Evolutionary conservation across 768 basidiomycete species (phyloP).

Genomic region (Porphyrellus cyaneotinctus): DNA sequence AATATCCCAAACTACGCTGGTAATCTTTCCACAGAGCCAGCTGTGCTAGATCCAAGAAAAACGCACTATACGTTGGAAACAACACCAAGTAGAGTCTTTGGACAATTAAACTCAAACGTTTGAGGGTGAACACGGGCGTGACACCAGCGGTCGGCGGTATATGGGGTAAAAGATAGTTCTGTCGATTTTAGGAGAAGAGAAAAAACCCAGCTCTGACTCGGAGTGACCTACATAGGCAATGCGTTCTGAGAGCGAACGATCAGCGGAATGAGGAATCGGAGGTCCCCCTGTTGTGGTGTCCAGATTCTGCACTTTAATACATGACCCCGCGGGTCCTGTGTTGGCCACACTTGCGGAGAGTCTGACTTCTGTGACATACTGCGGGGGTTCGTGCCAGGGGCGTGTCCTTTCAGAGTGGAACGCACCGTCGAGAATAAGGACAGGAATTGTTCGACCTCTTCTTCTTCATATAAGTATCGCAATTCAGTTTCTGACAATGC

Average conservation of each 20-base stretch:
- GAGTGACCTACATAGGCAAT: constrained; percentile 23
- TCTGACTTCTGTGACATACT: constrained; percentile 62
- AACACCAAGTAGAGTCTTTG: constrained; percentile 55
- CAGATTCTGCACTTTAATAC: not conserved
- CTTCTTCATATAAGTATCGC: constrained; percentile 56
- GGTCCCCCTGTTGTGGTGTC: not conserved
- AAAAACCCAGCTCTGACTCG: constrained; percentile 2
- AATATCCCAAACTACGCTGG: constrained; percentile 44
- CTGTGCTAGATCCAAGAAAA: constrained; percentile 35
- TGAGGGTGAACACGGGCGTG: constrained; percentile 49
- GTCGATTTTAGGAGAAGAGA: constrained; percentile 7
- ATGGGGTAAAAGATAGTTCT: constrained; percentile 43
- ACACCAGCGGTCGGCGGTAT: constrained; percentile 41
- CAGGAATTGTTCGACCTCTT: constrained; percentile 60
- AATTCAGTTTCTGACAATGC: constrained; percentile 50
- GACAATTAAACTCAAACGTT: constrained; percentile 45
- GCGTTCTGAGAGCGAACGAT: constrained; percentile 26
- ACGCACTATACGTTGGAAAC: constrained; percentile 46
- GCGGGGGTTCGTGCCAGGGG: not conserved
- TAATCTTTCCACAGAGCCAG: constrained; percentile 57
- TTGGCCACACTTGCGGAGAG: constrained; percentile 29
- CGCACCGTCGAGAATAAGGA: constrained; percentile 57
- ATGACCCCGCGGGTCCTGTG: constrained; percentile 16
- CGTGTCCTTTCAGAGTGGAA: constrained; percentile 7
- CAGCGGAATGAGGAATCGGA: not conserved